Base-by-base conservation (phyloP, 2,329 filamentous ascomycete genomes). In the Venturia pyrina region DNA sequence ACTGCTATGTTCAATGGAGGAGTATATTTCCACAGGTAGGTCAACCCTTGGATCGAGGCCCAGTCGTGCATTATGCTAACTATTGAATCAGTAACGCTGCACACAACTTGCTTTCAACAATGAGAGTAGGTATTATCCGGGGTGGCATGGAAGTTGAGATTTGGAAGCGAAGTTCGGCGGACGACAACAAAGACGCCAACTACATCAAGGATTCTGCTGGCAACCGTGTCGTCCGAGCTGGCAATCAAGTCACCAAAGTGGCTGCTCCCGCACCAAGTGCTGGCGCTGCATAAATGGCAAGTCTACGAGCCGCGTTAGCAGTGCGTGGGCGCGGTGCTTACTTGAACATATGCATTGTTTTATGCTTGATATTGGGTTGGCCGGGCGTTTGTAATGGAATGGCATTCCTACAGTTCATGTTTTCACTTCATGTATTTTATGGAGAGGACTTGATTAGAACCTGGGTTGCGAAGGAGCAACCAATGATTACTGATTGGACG, bases 211-310 rank as follows among this genome's bases (percentile, higher is more conserved):
- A 96, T 75, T 89, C 87, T 19, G 82, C 86, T 65, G 93, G 92
- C 63, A 85, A 91, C 76, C 87, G 89, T 69, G 92, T 97, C 71
- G 85, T 96, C 73, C 89, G 93, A 69, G 92, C 93, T 70, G 92
- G 92, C 65, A 82, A 86, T 72, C 93, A 97, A 80, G 85, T 90
- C 67, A 97, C 93, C 71, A 91, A 91, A 78, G 85, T 96, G 63
- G 80, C 87, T 24, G 87, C 91, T 76, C 91, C 93, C 57, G 85
- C 90, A 65, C 86, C 88, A 69, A 93, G 87, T 71, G 93, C 93
- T 67, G 91, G 91, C 78, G 91, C 92, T 69, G 92, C 92, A 37
- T 59, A 59, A 21, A 59, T 10, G 53, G n/a, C 53, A 37, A 59
- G 53, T 13, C n/a, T 34, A 59, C 17, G 32, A 37, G 53, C 53